These are phyloP conservation scores for Entomophthora muscae DNA, from an alignment of 371 early-diverging fungal genomes.

Conservation along the genomic window DNA sequence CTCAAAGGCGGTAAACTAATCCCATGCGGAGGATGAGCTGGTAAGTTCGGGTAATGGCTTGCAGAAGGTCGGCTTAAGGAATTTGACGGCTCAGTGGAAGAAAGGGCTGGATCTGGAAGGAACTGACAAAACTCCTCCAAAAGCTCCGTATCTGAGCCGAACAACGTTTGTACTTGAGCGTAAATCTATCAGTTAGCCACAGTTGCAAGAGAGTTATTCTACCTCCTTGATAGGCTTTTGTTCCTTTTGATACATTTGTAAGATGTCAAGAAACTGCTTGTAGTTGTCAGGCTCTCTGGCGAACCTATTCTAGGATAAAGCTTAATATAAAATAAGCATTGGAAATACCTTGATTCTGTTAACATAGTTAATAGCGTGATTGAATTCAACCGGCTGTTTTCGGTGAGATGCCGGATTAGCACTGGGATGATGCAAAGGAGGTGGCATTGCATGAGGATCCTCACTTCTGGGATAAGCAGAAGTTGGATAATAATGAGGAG, in stretches of 20 bases:
- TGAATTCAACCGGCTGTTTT: conserved; percentile 62
- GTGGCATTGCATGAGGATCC: conserved; percentile 6
- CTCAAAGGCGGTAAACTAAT: conserved; percentile 10
- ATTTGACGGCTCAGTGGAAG: background rate
- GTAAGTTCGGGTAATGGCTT: background rate
- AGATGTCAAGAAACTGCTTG: conserved; percentile 84
- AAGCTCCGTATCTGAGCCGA: conserved; percentile 68
- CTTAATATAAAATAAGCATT: no score
- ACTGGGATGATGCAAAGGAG: conserved; percentile 12
- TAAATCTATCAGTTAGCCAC: conserved; percentile 45
- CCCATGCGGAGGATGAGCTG: background rate
- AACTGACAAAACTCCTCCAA: conserved; percentile 94
- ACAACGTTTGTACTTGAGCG: conserved; percentile 66
- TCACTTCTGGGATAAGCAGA: conserved; percentile 6
- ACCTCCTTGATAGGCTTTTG: conserved; percentile 75
- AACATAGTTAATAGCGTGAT: conserved; percentile 87
- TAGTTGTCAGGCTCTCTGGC: conserved; percentile 75
- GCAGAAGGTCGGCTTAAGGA: background rate
- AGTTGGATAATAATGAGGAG: conserved; percentile 7
- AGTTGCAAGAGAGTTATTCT: conserved; percentile 8
- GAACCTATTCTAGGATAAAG: conserved; percentile 73
- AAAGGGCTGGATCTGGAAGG: conserved; percentile 47
- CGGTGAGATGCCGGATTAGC: conserved; percentile 16
- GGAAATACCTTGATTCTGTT: conserved; percentile 79
- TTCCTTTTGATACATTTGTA: conserved; percentile 85